Evolutionary conservation across 2,329 filamentous ascomycete species (phyloP), one percentile per base, ranked within the genome.

Genomic region (Talaromyces piceae): DNA sequence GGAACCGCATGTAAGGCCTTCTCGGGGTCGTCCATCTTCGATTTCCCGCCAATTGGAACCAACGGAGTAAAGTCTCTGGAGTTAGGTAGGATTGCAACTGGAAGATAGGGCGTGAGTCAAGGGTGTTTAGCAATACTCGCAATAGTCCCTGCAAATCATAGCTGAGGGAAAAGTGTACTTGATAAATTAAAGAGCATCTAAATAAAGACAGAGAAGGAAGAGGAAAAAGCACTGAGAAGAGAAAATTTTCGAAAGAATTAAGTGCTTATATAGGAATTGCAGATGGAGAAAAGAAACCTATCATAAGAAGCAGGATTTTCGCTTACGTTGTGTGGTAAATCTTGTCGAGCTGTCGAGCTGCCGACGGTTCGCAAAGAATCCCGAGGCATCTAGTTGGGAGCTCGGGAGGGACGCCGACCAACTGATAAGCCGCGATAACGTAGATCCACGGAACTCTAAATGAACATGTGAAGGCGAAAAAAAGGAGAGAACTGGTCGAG

Each of bases 321-420:
- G 33, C 33, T 37, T 37, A 37, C 16, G 31, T 2, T 37, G 16
- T 37, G 33, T 37, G 33, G 16, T n/a, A 18, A 18, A 6, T 18
- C 16, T 37, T 18, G 33, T 37, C 33, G 6, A 28, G 6, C 5
- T 18, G 5, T 37, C 33, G 16, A 31, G 16, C 30, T n/a, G 11
- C 30, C 11, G 31, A 37, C 22, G 12, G 13, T 30, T 52, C 50
- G 50, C 50, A 47, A 8, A 52, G 45, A 52, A 48, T 28, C 37
- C 50, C 50, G 50, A 51, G 45, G 43, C 44, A 9, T 7, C 28
- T 5, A 18, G 3, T 22, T 20, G 4, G 18, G 3, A 22, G 20
- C n/a, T 43, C 39, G 39, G 39, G 22, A 5, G 20, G 12, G 13
- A 43, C n/a, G 23, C 39, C 39, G 39, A 37, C 16, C 33, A n/a